These are phyloP conservation scores for Paratinospora sagittata DNA, from an alignment of 164 flowering plant species.

Conservation along the genomic window DNA sequence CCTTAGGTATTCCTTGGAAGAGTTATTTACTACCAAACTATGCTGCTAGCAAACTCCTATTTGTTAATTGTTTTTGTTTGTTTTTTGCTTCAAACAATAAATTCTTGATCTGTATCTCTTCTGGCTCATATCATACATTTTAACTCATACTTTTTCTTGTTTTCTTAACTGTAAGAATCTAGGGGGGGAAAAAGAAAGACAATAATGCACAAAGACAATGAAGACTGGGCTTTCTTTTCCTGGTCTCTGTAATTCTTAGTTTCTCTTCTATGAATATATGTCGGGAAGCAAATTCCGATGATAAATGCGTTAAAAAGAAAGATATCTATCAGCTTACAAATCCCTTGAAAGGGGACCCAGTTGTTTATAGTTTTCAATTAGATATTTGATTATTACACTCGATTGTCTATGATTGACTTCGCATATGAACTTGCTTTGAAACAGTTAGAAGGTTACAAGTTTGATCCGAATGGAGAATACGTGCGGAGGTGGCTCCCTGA, in stretches of 20 bases:
- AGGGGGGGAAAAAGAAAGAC: no score
- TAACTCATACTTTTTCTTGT: no score
- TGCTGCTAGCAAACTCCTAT: no score
- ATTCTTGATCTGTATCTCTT: no score
- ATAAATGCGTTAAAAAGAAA: background rate
- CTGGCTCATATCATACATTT: no score
- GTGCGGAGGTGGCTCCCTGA: constrained; percentile 97
- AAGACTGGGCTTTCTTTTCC: no score
- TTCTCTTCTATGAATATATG: background rate
- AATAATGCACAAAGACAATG: no score
- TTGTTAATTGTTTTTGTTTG: no score
- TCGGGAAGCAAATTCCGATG: background rate
- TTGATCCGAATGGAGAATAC: constrained; percentile 91
- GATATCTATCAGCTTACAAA: background rate
- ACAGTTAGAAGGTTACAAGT: constrained; percentile 87
- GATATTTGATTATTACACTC: background rate
- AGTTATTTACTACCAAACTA: no score
- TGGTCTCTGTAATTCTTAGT: no score
- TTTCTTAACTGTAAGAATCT: background rate
- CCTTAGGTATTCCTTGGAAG: no score
- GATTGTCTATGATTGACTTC: background rate
- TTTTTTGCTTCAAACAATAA: no score
- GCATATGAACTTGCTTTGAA: background rate
- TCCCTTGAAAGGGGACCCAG: background rate
- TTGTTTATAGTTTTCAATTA: background rate